Evolutionary conservation across 2,329 filamentous ascomycete species (phyloP).

Genomic region (Elsinoe arachidis): DNA sequence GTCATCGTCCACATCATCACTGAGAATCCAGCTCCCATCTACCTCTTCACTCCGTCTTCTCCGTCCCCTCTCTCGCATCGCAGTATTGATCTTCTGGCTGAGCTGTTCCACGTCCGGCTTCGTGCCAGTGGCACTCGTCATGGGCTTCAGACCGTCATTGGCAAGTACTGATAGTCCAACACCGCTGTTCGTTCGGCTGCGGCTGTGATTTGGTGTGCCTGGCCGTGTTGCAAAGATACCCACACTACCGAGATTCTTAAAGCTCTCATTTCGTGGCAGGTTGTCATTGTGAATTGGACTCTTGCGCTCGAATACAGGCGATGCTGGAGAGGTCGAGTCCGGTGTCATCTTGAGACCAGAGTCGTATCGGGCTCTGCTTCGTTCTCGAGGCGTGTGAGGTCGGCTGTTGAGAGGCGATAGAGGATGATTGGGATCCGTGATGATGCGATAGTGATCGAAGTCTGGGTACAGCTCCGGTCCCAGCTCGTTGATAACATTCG

Average conservation of each 20-base stretch:
- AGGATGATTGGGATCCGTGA: slow-evolving; percentile 44
- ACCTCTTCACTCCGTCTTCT: slow-evolving; percentile 42
- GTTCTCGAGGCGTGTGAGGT: slow-evolving; percentile 22
- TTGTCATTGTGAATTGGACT: slow-evolving; percentile 37
- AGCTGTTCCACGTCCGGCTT: slow-evolving; percentile 73
- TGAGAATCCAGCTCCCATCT: slow-evolving; percentile 17
- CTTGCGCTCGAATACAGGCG: slow-evolving; percentile 6
- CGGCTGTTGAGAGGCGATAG: slow-evolving; percentile 22
- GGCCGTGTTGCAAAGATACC: slow-evolving; percentile 86
- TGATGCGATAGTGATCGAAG: slow-evolving; percentile 68
- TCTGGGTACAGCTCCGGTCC: slow-evolving; percentile 97
- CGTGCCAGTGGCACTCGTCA: slow-evolving; percentile 54
- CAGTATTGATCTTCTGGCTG: slow-evolving; percentile 70
- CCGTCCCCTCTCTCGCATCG: slow-evolving; percentile 71
- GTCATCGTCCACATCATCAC: slow-evolving; percentile 18
- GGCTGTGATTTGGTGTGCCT: slow-evolving; percentile 66
- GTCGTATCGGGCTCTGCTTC: slow-evolving; percentile 16
- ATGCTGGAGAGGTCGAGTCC: slow-evolving; percentile 5
- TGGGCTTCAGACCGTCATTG: slow-evolving; percentile 59
- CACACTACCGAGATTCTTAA: slow-evolving; percentile 78
- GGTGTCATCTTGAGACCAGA: slow-evolving; percentile 16
- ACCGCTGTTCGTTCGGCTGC: slow-evolving; percentile 52
- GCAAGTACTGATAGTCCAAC: not conserved
- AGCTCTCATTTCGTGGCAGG: slow-evolving; percentile 82
- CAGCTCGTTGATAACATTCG: slow-evolving; percentile 85